Conservation (phyloP, 2,329 filamentous ascomycete genomes). For the Penicillium sp. region DNA sequence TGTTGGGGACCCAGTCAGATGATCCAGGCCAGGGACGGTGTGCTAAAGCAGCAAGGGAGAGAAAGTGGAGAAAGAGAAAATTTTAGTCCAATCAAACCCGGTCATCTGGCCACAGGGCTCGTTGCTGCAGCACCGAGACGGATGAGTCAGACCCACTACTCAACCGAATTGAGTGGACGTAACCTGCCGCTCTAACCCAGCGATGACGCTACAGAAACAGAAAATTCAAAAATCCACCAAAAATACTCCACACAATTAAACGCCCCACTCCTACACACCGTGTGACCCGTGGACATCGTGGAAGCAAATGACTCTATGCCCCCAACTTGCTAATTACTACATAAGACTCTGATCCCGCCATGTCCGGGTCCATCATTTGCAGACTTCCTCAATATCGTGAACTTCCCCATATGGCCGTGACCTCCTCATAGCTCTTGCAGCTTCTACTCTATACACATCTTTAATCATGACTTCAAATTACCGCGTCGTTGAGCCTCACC, state of each 20-base stretch:
- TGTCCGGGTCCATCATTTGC: background rate
- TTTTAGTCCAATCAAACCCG: constrained; percentile 2
- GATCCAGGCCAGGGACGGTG: constrained; percentile 18
- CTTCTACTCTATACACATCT: constrained; percentile 8
- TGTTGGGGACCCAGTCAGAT: constrained; percentile 31
- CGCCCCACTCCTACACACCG: constrained; percentile 11
- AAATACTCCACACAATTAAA: constrained; percentile 15
- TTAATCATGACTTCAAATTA: constrained; percentile 45
- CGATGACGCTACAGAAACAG: constrained; percentile 13
- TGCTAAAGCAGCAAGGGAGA: constrained; percentile 1
- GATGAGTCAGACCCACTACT: constrained; percentile 5
- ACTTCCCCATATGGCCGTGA: constrained; percentile 11
- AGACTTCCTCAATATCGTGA: background rate
- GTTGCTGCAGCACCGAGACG: constrained; percentile 12
- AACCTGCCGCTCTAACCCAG: constrained; percentile 9
- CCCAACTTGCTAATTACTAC: constrained; percentile 8
- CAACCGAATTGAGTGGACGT: background rate
- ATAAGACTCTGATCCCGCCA: constrained; percentile 21
- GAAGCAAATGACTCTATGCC: constrained; percentile 14
- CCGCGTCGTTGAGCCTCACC: constrained; percentile 63
- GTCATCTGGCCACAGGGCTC: background rate
- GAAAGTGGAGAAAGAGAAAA: background rate
- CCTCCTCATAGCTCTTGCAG: constrained; percentile 14
- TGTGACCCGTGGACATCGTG: constrained; percentile 26
- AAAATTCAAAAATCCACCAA: constrained; percentile 5